Evolutionary conservation across 1,284 basidiomycete species (phyloP), one percentile per base, ranked within the genome.

Genomic region (Stygiomarasmius scandens): DNA sequence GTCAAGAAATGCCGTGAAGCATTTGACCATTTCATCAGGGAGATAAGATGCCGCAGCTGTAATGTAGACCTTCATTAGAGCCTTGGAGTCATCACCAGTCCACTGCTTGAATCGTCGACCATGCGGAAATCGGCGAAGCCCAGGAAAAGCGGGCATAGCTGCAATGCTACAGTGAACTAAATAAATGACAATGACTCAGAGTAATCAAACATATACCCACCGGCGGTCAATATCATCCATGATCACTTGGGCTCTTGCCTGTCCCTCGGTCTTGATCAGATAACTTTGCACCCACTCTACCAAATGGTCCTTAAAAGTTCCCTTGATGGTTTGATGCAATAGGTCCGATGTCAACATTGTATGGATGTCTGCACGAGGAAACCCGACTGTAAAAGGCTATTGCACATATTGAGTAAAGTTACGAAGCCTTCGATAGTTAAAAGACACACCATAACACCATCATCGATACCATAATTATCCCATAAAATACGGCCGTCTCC

Each of bases 271-370:
- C 71, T 23, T 66, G 49, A 0, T 36, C 44, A 0, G 68, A 57
- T 69, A 69, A 71, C 0, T 50, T 55, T 0, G 69, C 66, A 2
- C 69, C 50, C 24, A 32, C n/a, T 52, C 74, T 68, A 41, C 73
- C 71, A 63, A 71, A 72, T 2, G 66, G 60, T 3, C 71, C 71
- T 56, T 74, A 44, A 24, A n/a, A n/a, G n/a, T n/a, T n/a, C n/a
- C n/a, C n/a, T n/a, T n/a, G n/a, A n/a, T n/a, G n/a, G n/a, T n/a
- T 53, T 74, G 71, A 53, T 74, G 72, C 2, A 72, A 63, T 5
- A 71, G 56, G 51, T 72, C 69, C 20, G 66, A 63, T 1, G 68
- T 55, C 19, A 72, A 36, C 11, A 65, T 52, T 16, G 65, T 58
- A 50, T 67, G 63, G 2, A 72, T 71, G 52, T 73, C 61, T 11